Percentiles rank a stretch among this genome's conserved stretches.
phyloP scores from a whole-genome alignment of 108 stramenopile species.

The Conticribra guillardii region DNA sequence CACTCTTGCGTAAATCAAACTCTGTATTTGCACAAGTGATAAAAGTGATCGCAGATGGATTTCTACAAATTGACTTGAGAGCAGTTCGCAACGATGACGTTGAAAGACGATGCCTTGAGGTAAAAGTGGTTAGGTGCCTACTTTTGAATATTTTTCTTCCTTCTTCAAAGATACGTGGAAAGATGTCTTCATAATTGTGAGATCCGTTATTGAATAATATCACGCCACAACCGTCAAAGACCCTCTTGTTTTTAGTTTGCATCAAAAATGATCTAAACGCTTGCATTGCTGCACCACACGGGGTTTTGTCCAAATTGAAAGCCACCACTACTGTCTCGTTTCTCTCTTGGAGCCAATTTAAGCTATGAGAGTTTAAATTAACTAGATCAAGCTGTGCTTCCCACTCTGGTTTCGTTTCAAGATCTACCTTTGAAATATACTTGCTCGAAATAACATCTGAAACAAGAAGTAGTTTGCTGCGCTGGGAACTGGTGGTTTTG shows the following conservation, averaged over 20 bases:
- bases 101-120: not conserved
- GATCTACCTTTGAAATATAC: not conserved
- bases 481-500: not conserved
- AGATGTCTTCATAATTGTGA: slow-evolving; percentile 14
- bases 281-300: not conserved
- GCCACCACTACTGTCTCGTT: slow-evolving; percentile 2
- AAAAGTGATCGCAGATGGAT: slow-evolving; percentile 1
- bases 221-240: slow-evolving; percentile 10
- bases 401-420: slow-evolving; percentile 7
- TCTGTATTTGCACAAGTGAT: not conserved
- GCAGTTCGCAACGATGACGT: not conserved
- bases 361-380: not conserved
- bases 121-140: not conserved
- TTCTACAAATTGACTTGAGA: not conserved
- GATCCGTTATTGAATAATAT: slow-evolving; percentile 15
- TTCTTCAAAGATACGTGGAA: not conserved
- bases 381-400: slow-evolving; percentile 5
- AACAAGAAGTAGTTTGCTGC: slow-evolving; percentile 5
- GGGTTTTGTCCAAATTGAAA: not conserved
- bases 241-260: not conserved
- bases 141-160: not conserved
- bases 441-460: slow-evolving; percentile 13
- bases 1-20: not conserved
- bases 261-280: slow-evolving; percentile 4
- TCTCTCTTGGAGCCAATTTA: slow-evolving; percentile 11